Conservation (phyloP, 768 basidiomycete genomes). For the Boletus rubescentipes region DNA sequence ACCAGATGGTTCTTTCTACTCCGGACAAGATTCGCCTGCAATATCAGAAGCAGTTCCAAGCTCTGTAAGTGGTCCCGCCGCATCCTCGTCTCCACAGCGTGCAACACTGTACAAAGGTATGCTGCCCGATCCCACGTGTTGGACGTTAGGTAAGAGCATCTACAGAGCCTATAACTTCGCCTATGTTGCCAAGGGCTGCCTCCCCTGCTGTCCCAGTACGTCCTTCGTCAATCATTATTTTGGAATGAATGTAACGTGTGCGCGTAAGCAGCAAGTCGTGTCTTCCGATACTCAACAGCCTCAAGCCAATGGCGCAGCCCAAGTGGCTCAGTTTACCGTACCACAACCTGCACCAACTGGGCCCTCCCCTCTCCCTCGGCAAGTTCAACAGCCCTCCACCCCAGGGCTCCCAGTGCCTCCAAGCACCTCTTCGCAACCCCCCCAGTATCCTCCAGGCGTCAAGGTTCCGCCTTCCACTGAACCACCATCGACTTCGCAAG, state of each 20-base stretch:
- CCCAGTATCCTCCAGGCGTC: constrained; percentile 70
- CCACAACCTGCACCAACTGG: constrained; percentile 37
- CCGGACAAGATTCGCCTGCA: constrained; percentile 69
- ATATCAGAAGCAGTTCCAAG: constrained; percentile 62
- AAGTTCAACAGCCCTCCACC: constrained; percentile 41
- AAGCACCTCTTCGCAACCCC: constrained; percentile 32
- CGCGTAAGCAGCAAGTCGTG: constrained; percentile 36
- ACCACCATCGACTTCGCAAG: constrained; percentile 32
- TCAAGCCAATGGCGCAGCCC: constrained; percentile 35
- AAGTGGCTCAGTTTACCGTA: constrained; percentile 22
- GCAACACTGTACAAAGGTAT: constrained; percentile 49
- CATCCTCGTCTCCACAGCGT: constrained; percentile 62
- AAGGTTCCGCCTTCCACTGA: constrained; percentile 49
- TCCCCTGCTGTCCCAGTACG: constrained; percentile 46
- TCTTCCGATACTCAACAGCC: constrained; percentile 40
- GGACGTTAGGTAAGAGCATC: constrained; percentile 20
- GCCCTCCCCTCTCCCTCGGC: constrained; percentile 52
- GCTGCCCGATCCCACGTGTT: constrained; percentile 20
- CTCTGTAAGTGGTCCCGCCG: constrained; percentile 45
- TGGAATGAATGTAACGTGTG: constrained; percentile 20
- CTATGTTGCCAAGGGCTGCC: constrained; percentile 41
- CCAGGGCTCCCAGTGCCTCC: constrained; percentile 19
- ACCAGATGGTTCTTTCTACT: constrained; percentile 67
- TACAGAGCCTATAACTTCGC: constrained; percentile 46
- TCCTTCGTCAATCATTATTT: constrained; percentile 11